Percentiles rank a stretch among this genome's conserved stretches.
Conservation (phyloP, 169 alveolate genomes). For the Cryptosporidium canis region DNA sequence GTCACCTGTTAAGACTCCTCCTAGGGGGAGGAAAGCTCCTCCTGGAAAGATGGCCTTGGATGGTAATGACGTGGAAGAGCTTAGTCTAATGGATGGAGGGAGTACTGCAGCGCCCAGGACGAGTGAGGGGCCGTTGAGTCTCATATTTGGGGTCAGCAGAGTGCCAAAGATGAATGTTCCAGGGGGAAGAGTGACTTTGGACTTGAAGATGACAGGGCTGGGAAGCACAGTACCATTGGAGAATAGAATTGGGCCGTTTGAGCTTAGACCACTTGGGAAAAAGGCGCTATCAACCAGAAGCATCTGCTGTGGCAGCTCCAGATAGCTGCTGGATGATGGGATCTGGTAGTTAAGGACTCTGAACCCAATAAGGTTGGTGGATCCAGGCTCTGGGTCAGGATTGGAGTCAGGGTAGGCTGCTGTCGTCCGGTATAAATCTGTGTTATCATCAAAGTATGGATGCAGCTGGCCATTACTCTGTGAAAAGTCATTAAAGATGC, state of each 20-base stretch:
- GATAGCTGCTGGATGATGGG: constrained; percentile 42
- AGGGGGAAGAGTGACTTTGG: constrained; percentile 33
- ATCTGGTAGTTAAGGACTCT: constrained; percentile 53
- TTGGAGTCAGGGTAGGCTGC: neutral
- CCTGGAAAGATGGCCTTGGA: constrained; percentile 58
- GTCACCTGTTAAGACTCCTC: constrained; percentile 56
- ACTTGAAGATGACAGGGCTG: constrained; percentile 35
- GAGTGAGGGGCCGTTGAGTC: constrained; percentile 23
- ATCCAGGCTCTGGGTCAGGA: neutral
- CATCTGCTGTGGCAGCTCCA: constrained; percentile 66
- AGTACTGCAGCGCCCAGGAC: constrained; percentile 45
- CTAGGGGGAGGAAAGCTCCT: constrained; percentile 67
- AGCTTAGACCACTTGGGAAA: constrained; percentile 53
- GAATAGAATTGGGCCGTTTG: constrained; percentile 61
- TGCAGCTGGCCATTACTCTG: neutral
- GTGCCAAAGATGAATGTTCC: constrained; percentile 66
- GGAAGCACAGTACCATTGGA: constrained; percentile 59
- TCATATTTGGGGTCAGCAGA: constrained; percentile 23
- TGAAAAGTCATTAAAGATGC: neutral
- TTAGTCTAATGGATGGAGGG: constrained; percentile 59
- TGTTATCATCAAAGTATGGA: constrained; percentile 33
- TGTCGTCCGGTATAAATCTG: neutral
- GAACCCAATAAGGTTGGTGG: constrained; percentile 12
- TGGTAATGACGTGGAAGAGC: constrained; percentile 67
- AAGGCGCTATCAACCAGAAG: constrained; percentile 25